Evolutionary conservation across 208 protist genomes (phyloP).

Genomic region (Crithidia mellificae): DNA sequence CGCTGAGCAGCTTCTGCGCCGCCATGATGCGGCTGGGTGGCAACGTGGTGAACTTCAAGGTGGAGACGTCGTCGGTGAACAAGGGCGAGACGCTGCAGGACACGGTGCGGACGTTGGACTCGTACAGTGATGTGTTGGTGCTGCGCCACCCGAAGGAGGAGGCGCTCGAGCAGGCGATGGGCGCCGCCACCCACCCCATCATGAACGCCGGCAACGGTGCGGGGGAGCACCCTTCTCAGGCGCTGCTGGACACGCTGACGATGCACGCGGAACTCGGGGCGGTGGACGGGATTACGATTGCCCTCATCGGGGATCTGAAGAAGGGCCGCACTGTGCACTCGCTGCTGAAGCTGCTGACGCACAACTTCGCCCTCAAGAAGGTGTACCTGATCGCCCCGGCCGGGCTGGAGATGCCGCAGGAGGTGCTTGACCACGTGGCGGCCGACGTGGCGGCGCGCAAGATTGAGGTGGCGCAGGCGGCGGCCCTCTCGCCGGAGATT

Average conservation of each 20-base stretch:
- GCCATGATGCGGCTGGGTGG: conserved; percentile 87
- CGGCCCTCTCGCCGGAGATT: conserved; percentile 45
- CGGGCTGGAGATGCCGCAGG: conserved; percentile 88
- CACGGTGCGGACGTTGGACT: conserved; percentile 79
- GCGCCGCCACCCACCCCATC: conserved; percentile 73
- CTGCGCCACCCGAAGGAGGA: conserved; percentile 95
- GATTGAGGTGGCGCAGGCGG: conserved; percentile 37
- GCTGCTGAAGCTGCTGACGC: conserved; percentile 90
- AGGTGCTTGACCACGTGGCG: conserved; percentile 69
- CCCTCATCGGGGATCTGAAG: conserved; percentile 97
- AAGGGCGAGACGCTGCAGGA: conserved; percentile 89
- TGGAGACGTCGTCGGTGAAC: conserved; percentile 74
- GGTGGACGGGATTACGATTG: conserved; percentile 92
- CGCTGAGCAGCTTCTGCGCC: conserved; percentile 77
- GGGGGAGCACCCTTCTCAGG: conserved; percentile 98
- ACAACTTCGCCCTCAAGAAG: conserved; percentile 82
- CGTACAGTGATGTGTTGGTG: conserved; percentile 96
- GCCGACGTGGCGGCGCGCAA: conserved; percentile 44
- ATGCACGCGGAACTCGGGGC: conserved; percentile 94
- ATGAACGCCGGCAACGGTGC: conserved; percentile 98
- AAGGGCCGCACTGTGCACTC: conserved; percentile 97
- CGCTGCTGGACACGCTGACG: conserved; percentile 97
- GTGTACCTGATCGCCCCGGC: conserved; percentile 91
- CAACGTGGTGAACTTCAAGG: conserved; percentile 79
- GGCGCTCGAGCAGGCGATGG: conserved; percentile 72